phyloP scores from a whole-genome alignment of 495 filamentous ascomycete genomes.

The Penicillium lividum region DNA sequence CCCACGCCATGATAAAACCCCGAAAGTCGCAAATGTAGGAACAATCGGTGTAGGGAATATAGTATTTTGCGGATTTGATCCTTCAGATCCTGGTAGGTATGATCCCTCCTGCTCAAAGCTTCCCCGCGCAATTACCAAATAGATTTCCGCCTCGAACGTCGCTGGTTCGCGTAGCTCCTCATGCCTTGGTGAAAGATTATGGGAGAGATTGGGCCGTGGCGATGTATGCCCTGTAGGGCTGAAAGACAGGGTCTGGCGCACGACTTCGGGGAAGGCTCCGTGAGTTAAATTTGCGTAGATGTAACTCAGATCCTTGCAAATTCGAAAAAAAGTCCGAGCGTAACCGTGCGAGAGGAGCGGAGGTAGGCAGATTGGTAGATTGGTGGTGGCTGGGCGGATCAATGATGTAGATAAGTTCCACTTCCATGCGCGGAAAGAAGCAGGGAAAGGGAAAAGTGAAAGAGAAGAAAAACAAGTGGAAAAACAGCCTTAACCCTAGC shows the following conservation, averaged over 20 bases:
- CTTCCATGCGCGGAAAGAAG: neutral
- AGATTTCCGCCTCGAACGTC: constrained; percentile 27
- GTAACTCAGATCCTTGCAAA: neutral
- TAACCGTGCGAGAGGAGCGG: constrained; percentile 4
- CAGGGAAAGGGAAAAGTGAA: neutral
- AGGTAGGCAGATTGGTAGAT: neutral
- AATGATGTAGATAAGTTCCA: neutral
- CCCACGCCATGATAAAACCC: constrained; percentile 75
- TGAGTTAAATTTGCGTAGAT: neutral
- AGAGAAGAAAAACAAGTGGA: constrained; percentile 5
- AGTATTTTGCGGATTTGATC: constrained; percentile 7
- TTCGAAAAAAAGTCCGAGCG: constrained; percentile 7
- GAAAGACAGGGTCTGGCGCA: constrained; percentile 6
- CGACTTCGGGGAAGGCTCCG: constrained; percentile 2
- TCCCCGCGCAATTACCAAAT: constrained; percentile 26
- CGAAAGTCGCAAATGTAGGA: constrained; percentile 2
- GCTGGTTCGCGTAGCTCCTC: constrained; percentile 25
- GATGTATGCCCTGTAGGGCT: constrained; percentile 25
- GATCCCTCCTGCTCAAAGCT: neutral
- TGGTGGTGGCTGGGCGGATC: neutral
- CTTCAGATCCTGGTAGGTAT: neutral
- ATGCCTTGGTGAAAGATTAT: constrained; percentile 29
- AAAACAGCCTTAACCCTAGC: neutral
- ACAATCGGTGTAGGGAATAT: neutral
- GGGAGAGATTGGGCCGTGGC: constrained; percentile 13